phyloP scores from a whole-genome alignment of 148 eudicot genomes.

The Euryodendron excelsum region DNA sequence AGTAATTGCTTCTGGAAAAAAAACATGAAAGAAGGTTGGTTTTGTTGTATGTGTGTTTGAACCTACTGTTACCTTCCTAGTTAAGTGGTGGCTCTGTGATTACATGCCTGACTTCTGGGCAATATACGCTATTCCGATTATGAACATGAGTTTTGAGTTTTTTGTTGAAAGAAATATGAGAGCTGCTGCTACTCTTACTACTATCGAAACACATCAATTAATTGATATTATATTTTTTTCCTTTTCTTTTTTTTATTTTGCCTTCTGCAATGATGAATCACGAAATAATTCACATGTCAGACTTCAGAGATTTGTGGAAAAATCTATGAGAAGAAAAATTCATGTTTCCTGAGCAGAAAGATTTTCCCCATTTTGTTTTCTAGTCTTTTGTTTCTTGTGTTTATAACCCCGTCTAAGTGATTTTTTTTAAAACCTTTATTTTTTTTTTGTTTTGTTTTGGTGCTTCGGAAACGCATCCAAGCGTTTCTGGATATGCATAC shows the following conservation, averaged over 20 bases:
- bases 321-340: constrained; percentile 25
- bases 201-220: neutral
- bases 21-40: no score
- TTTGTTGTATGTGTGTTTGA: no score
- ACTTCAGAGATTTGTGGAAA: constrained; percentile 16
- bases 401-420: no score
- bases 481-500: no score
- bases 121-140: constrained; percentile 26
- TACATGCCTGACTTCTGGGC: constrained; percentile 13
- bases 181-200: neutral
- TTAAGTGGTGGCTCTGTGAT: constrained; percentile 11
- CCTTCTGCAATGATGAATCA: constrained; percentile 19
- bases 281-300: constrained; percentile 31
- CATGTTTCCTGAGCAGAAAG: constrained; percentile 24
- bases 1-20: neutral
- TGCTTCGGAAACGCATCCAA: no score
- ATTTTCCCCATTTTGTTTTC: neutral
- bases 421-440: no score
- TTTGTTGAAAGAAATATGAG: constrained; percentile 5
- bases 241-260: neutral
- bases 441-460: no score
- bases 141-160: neutral
- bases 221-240: neutral
- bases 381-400: neutral
- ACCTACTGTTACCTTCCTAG: neutral